A percentile compares a stretch with the other conserved stretches of the same genome.
phyloP scores from a whole-genome alignment of 2,329 filamentous ascomycete genomes.

The Penicillium hordei region DNA sequence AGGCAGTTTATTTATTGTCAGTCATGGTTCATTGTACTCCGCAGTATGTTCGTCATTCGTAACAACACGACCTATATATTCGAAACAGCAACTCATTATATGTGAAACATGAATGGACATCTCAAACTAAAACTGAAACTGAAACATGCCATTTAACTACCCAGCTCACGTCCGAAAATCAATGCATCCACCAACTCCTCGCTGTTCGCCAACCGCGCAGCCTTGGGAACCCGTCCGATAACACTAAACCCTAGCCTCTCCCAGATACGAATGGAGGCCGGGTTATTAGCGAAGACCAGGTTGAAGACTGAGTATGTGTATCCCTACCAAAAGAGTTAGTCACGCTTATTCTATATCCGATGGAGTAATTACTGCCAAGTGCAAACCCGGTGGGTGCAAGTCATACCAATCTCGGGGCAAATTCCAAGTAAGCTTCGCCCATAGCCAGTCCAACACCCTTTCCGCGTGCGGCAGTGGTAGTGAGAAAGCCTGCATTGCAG shows the following conservation, averaged over 20 bases:
- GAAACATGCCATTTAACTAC: constrained; percentile 7
- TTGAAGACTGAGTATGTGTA: constrained; percentile 46
- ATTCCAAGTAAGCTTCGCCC: constrained; percentile 40
- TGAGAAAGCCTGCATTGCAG: constrained; percentile 42
- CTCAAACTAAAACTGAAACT: background rate
- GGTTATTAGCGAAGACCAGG: constrained; percentile 43
- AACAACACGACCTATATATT: background rate
- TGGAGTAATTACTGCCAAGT: background rate
- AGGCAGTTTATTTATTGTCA: background rate
- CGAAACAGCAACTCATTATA: background rate
- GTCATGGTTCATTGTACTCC: background rate
- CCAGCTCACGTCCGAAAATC: constrained; percentile 39
- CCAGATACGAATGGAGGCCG: constrained; percentile 42
- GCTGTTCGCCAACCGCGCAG: constrained; percentile 38
- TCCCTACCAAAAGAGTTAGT: constrained; percentile 27
- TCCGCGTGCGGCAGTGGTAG: constrained; percentile 33
- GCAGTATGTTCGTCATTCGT: background rate
- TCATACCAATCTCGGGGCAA: constrained; percentile 38
- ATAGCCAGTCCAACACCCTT: constrained; percentile 39
- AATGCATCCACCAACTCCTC: constrained; percentile 41
- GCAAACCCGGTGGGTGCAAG: background rate
- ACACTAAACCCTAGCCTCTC: constrained; percentile 39
- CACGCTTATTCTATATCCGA: background rate
- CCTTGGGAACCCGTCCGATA: constrained; percentile 40
- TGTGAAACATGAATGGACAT: background rate